These are phyloP conservation scores for Trichophyton rubrum DNA, from an alignment of 2,329 filamentous ascomycete genomes.

Conservation along the genomic window DNA sequence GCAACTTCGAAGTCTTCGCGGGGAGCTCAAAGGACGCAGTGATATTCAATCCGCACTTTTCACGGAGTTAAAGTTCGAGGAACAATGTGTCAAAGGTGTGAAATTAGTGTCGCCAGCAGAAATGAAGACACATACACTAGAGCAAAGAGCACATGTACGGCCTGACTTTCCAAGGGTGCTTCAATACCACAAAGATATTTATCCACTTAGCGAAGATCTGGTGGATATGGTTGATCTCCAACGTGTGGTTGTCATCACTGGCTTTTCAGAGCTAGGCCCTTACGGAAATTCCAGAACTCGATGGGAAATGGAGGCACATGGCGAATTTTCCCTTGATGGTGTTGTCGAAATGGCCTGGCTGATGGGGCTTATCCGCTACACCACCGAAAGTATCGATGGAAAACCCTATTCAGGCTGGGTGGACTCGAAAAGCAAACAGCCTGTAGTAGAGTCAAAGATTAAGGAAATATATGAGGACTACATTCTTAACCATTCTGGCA, in stretches of 20 bases:
- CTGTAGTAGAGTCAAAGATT: background rate
- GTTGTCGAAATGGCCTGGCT: constrained; percentile 99
- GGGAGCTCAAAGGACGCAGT: constrained; percentile 13
- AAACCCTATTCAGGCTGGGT: constrained; percentile 21
- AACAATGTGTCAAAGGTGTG: background rate
- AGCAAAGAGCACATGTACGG: constrained; percentile 1
- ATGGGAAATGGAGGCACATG: constrained; percentile 98
- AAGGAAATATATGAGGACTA: constrained; percentile 10
- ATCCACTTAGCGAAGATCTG: constrained; percentile 16
- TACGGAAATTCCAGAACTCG: constrained; percentile 97
- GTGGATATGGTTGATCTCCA: constrained; percentile 30
- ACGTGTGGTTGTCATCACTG: constrained; percentile 28
- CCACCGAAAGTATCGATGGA: constrained; percentile 92
- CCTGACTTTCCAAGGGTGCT: constrained; percentile 20
- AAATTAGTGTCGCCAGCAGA: background rate
- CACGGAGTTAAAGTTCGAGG: constrained; percentile 14
- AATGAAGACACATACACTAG: background rate
- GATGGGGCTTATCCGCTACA: constrained; percentile 98
- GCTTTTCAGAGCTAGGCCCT: constrained; percentile 37
- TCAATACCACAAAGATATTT: constrained; percentile 17
- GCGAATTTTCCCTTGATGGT: constrained; percentile 90
- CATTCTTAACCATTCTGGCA: constrained; percentile 25
- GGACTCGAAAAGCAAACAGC: constrained; percentile 1
- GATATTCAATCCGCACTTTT: constrained; percentile 17
- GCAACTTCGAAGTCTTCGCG: constrained; percentile 10